phyloP scores from a whole-genome alignment of 345 rosid genomes.

The Salix exigua region DNA sequence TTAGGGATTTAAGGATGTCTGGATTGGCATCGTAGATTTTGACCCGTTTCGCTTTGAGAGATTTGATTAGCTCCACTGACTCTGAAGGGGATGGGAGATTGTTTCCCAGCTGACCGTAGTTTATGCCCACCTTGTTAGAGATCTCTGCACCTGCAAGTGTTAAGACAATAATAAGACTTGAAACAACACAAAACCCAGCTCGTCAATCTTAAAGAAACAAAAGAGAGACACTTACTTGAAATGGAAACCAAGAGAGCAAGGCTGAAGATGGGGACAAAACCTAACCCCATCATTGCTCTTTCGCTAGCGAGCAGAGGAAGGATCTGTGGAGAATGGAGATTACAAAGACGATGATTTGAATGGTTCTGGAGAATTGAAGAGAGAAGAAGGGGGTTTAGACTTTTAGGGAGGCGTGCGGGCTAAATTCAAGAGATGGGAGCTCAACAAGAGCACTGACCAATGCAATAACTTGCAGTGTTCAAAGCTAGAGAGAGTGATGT shows the following conservation, averaged over 20 bases:
- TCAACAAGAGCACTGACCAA: background rate
- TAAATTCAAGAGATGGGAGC: background rate
- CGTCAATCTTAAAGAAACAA: background rate
- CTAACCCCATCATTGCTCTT: background rate
- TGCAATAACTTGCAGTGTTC: too few relatives aligned
- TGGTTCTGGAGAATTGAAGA: background rate
- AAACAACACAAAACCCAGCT: background rate
- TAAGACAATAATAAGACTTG: too few relatives aligned
- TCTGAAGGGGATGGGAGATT: slow-evolving; percentile 53
- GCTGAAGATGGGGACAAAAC: background rate
- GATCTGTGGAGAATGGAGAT: background rate
- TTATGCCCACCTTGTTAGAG: slow-evolving; percentile 57
- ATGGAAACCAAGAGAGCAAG: slow-evolving; percentile 6
- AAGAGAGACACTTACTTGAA: slow-evolving; percentile 1
- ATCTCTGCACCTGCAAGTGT: slow-evolving; percentile 38
- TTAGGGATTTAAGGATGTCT: slow-evolving; percentile 51
- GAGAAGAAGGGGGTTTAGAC: background rate
- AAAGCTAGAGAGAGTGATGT: too few relatives aligned
- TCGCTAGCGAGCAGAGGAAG: background rate
- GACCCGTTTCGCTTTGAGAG: slow-evolving; percentile 51
- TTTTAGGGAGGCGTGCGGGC: background rate
- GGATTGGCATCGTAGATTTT: slow-evolving; percentile 79
- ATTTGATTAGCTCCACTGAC: slow-evolving; percentile 46
- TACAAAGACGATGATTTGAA: background rate
- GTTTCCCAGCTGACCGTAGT: slow-evolving; percentile 79